Evolutionary conservation across 768 basidiomycete genomes (phyloP).

Genomic region (Glaciozyma antarctica): DNA sequence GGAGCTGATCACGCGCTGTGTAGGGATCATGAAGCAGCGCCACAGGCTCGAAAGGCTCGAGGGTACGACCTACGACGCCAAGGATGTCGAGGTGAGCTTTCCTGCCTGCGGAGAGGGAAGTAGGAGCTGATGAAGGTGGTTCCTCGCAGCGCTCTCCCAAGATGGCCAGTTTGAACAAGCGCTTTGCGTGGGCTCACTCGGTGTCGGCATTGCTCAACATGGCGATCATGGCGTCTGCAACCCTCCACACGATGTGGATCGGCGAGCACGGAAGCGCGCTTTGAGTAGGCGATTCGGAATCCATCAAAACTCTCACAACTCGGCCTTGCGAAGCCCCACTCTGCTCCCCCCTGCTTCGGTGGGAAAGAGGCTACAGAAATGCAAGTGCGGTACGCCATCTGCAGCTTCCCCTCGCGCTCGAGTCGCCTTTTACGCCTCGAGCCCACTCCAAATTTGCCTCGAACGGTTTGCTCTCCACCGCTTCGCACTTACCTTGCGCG

Average conservation of each 20-base stretch:
- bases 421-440: too few species aligned
- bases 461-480: too few species aligned
- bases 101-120: too few species aligned
- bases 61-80: constrained; percentile 28
- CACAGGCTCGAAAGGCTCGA: constrained; percentile 29
- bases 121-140: background rate
- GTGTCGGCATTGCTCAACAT: constrained; percentile 32
- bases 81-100: constrained; percentile 7
- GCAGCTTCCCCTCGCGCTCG: background rate
- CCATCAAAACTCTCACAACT: background rate
- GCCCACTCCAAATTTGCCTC: too few species aligned
- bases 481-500: too few species aligned
- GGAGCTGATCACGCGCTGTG: background rate
- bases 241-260: constrained; percentile 14
- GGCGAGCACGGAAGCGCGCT: constrained; percentile 3
- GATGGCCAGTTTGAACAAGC: constrained; percentile 25
- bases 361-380: too few species aligned
- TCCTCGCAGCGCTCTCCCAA: constrained; percentile 22
- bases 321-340: background rate
- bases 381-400: too few species aligned
- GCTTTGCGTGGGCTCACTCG: constrained; percentile 27
- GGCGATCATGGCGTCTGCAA: constrained; percentile 20
- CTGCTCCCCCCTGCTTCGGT: background rate
- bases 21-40: constrained; percentile 29
- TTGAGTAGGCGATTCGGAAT: background rate